A percentile compares a stretch with the other conserved stretches of the same genome.
phyloP scores from a whole-genome alignment of 257 asterid genomes.

The Penstemon eatonii region DNA sequence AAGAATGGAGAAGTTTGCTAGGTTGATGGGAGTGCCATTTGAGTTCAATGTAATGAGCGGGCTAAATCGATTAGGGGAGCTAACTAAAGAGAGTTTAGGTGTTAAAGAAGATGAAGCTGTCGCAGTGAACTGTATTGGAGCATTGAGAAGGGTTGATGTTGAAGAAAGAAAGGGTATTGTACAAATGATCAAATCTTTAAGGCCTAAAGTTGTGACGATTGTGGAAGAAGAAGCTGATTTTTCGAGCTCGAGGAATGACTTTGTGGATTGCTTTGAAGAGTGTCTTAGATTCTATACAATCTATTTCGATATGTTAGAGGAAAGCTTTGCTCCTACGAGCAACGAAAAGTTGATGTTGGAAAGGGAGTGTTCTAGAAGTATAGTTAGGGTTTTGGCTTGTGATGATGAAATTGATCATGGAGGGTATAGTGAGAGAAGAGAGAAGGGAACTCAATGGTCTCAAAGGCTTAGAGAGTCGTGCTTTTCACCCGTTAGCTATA shows the following conservation, averaged over 20 bases:
- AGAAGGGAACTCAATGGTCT: constrained; percentile 73
- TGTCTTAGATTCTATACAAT: constrained; percentile 70
- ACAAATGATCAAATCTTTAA: constrained; percentile 40
- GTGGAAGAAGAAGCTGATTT: constrained; percentile 90
- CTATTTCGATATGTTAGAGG: constrained; percentile 80
- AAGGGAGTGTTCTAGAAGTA: constrained; percentile 69
- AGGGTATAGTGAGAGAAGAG: constrained; percentile 58
- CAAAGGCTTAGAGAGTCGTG: constrained; percentile 52
- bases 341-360: constrained; percentile 76
- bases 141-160: constrained; percentile 39
- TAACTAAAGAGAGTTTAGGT: constrained; percentile 50
- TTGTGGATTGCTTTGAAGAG: constrained; percentile 66
- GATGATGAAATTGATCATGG: constrained; percentile 37
- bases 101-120: constrained; percentile 67
- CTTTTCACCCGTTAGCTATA: constrained; percentile 39
- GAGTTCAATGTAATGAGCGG: constrained; percentile 56
- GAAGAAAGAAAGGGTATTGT: constrained; percentile 41
- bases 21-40: constrained; percentile 97
- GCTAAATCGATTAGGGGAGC: constrained; percentile 40
- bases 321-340: constrained; percentile 67
- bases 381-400: constrained; percentile 79
- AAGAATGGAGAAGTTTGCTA: constrained; percentile 80
- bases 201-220: constrained; percentile 64
- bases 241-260: constrained; percentile 40
- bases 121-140: constrained; percentile 69